A percentile compares a stretch with the other conserved stretches of the same genome.
These are phyloP conservation scores for Hyaloscypha variabilis DNA, from an alignment of 495 filamentous ascomycete genomes.

Conservation along the genomic window DNA sequence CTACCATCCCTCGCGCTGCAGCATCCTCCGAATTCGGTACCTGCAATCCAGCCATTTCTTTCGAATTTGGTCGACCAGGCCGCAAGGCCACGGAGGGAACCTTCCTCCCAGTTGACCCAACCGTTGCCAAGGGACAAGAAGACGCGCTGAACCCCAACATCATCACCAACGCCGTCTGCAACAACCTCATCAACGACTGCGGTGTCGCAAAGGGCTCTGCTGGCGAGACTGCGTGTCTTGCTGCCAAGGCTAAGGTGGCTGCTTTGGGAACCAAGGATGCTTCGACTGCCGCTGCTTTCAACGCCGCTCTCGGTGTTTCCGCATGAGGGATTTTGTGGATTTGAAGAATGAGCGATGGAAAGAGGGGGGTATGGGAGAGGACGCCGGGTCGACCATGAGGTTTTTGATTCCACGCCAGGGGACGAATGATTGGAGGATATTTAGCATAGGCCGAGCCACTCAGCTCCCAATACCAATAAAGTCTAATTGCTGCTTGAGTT, in stretches of 20 bases:
- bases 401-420: not conserved
- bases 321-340: not conserved
- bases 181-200: constrained; percentile 48
- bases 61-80: constrained; percentile 46
- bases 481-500: not conserved
- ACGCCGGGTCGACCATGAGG: not conserved
- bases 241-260: constrained; percentile 36
- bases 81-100: constrained; percentile 51
- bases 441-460: not conserved
- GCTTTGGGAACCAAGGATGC: constrained; percentile 35
- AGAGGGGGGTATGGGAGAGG: not conserved
- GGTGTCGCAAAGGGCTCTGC: constrained; percentile 38
- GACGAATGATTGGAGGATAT: not conserved
- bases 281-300: constrained; percentile 4
- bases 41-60: constrained; percentile 56
- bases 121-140: constrained; percentile 49
- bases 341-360: not conserved
- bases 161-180: constrained; percentile 66
- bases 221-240: constrained; percentile 42
- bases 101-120: constrained; percentile 51
- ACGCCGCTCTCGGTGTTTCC: not conserved
- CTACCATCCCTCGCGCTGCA: not conserved
- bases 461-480: not conserved
- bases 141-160: constrained; percentile 62
- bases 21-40: constrained; percentile 40